phyloP scores from a whole-genome alignment of 805 yeast genomes.

The Torulaspora microellipsoides region DNA sequence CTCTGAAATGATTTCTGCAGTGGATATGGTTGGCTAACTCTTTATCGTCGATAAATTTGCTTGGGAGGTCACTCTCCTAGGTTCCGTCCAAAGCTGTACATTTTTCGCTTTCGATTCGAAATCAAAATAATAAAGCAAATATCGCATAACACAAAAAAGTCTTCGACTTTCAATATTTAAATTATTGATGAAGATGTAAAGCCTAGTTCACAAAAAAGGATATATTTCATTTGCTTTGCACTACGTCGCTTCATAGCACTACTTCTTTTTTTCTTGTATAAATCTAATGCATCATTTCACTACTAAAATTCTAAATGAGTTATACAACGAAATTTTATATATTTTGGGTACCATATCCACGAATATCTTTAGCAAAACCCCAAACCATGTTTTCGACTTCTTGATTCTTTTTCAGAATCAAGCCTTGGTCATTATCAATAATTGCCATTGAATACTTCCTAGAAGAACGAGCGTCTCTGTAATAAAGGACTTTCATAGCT shows the following conservation, averaged over 20 bases:
- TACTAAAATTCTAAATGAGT: neutral
- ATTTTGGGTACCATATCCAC: constrained; percentile 81
- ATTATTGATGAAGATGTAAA: no score
- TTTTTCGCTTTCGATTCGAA: no score
- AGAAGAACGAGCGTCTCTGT: constrained; percentile 92
- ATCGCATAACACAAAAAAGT: no score
- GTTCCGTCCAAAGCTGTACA: no score
- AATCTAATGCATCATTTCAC: neutral
- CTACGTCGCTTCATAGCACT: neutral
- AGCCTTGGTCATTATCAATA: constrained; percentile 57
- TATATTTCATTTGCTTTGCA: neutral
- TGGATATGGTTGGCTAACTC: no score
- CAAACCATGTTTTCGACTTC: constrained; percentile 75
- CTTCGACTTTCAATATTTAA: no score
- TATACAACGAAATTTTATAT: constrained; percentile 25
- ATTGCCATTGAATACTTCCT: constrained; percentile 82
- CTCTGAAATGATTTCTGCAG: no score
- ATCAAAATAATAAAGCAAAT: no score
- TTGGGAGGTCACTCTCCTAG: no score
- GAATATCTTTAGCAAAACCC: constrained; percentile 83
- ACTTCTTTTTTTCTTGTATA: neutral
- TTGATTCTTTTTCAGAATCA: constrained; percentile 60
- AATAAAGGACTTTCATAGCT: constrained; percentile 89
- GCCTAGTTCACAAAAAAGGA: no score
- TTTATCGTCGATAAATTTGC: no score